Conservation (phyloP, 2,329 filamentous ascomycete genomes). For the Aspergillus sp. region DNA sequence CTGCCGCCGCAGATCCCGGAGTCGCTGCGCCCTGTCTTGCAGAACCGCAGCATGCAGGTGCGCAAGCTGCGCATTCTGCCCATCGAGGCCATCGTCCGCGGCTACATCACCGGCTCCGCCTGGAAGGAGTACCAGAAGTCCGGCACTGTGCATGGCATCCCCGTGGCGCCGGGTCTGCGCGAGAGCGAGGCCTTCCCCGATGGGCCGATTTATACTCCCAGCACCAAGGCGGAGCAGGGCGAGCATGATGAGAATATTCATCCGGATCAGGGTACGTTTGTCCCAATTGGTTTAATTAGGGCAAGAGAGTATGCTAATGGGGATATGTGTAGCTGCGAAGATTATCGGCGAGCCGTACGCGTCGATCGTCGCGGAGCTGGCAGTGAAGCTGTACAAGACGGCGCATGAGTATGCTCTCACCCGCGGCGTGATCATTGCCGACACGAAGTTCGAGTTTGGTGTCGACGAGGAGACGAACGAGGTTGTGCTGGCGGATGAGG, state of each 20-base stretch:
- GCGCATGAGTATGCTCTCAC: constrained; percentile 45
- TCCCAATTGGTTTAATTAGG: neutral
- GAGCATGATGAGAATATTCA: constrained; percentile 84
- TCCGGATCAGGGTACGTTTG: constrained; percentile 57
- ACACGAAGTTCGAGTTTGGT: constrained; percentile 76
- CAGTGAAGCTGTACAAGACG: constrained; percentile 61
- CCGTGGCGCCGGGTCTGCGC: constrained; percentile 63
- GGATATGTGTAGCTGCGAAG: constrained; percentile 41
- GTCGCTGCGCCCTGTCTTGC: constrained; percentile 52
- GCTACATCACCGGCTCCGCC: constrained; percentile 82
- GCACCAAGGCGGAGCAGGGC: constrained; percentile 78
- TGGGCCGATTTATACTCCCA: constrained; percentile 71
- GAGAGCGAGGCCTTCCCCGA: constrained; percentile 68
- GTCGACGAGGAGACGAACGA: constrained; percentile 63
- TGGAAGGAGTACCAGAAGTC: constrained; percentile 73
- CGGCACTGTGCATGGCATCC: constrained; percentile 77
- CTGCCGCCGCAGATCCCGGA: constrained; percentile 52
- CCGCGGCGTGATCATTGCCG: constrained; percentile 72
- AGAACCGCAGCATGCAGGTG: constrained; percentile 73
- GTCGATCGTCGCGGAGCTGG: constrained; percentile 61
- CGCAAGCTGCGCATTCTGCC: constrained; percentile 71
- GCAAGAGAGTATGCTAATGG: neutral
- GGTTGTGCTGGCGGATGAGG: constrained; percentile 77
- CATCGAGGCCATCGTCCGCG: constrained; percentile 81
- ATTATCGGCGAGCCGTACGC: constrained; percentile 67